phyloP scores from a whole-genome alignment of 2,329 filamentous ascomycete species.

The Phyllosticta citrichinensis region DNA sequence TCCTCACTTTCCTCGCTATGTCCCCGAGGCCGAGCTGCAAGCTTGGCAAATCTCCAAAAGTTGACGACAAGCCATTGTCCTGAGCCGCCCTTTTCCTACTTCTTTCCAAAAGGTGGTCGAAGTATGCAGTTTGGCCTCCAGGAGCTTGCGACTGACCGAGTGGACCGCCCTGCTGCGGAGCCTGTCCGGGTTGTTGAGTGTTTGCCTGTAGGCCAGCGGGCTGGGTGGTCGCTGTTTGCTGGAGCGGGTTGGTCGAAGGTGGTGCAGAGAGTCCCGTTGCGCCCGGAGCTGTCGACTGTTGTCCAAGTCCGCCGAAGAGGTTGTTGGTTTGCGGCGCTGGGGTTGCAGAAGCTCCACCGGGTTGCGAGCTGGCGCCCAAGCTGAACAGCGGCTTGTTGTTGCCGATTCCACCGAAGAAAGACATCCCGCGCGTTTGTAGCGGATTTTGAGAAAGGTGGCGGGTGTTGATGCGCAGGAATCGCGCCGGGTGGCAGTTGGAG shows the following conservation, averaged over 20 bases:
- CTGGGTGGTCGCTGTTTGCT: not conserved
- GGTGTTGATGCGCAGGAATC: constrained; percentile 15
- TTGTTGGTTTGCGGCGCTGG: constrained; percentile 1
- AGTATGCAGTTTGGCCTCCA: constrained; percentile 45
- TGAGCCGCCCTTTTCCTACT: constrained; percentile 59
- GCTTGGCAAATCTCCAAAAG: constrained; percentile 70
- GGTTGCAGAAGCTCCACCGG: constrained; percentile 10
- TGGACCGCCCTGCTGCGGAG: constrained; percentile 20
- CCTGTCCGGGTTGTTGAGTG: constrained; percentile 15
- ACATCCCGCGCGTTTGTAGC: constrained; percentile 13
- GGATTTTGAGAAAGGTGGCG: constrained; percentile 12
- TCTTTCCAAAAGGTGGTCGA: constrained; percentile 54
- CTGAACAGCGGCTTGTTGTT: constrained; percentile 14
- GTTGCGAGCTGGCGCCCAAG: constrained; percentile 12
- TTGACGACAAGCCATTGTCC: constrained; percentile 43
- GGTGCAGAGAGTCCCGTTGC: constrained; percentile 7
- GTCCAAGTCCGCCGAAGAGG: constrained; percentile 19
- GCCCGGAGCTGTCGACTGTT: constrained; percentile 27
- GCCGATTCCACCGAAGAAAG: constrained; percentile 22
- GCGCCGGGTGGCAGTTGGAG: constrained; percentile 14
- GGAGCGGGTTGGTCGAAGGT: not conserved
- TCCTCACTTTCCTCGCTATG: constrained; percentile 66
- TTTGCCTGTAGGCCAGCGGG: constrained; percentile 20
- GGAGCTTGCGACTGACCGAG: constrained; percentile 23
- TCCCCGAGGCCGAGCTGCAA: constrained; percentile 88